These are phyloP conservation scores for Bipolaris gigantea DNA, from an alignment of 2,329 filamentous ascomycete species.

Conservation along the genomic window DNA sequence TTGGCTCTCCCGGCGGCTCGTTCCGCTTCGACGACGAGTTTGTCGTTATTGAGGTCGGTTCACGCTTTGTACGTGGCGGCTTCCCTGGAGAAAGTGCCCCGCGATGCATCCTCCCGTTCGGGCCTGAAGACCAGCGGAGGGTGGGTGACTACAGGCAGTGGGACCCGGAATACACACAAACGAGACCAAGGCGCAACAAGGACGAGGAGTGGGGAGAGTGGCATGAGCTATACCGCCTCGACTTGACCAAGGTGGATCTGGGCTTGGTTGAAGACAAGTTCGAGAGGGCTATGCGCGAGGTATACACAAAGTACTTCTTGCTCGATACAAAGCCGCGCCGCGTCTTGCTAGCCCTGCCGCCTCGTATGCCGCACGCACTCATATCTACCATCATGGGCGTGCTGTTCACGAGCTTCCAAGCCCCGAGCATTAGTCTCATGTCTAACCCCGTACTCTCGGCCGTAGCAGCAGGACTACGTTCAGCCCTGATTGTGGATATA, in stretches of 20 bases:
- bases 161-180: conserved; percentile 56
- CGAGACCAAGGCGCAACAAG: conserved; percentile 53
- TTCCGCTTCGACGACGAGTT: conserved; percentile 76
- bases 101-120: conserved; percentile 70
- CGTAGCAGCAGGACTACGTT: conserved; percentile 79
- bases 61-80: conserved; percentile 76
- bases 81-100: conserved; percentile 83
- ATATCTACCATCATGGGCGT: conserved; percentile 75
- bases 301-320: conserved; percentile 74
- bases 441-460: conserved; percentile 74
- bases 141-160: conserved; percentile 80
- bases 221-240: conserved; percentile 76
- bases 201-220: conserved; percentile 63
- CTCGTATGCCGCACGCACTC: conserved; percentile 74
- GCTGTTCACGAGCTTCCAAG: conserved; percentile 78
- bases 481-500: conserved; percentile 84
- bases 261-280: conserved; percentile 84
- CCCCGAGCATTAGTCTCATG: conserved; percentile 78
- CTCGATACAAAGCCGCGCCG: conserved; percentile 75
- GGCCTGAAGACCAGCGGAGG: conserved; percentile 74
- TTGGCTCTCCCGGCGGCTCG: conserved; percentile 59
- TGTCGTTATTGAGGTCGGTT: conserved; percentile 78
- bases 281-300: conserved; percentile 77
- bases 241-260: conserved; percentile 72
- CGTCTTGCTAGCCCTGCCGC: conserved; percentile 74